A percentile compares a stretch with the other conserved stretches of the same genome.
Conservation (phyloP, 805 yeast genomes). For the Kazachstania viticola region DNA sequence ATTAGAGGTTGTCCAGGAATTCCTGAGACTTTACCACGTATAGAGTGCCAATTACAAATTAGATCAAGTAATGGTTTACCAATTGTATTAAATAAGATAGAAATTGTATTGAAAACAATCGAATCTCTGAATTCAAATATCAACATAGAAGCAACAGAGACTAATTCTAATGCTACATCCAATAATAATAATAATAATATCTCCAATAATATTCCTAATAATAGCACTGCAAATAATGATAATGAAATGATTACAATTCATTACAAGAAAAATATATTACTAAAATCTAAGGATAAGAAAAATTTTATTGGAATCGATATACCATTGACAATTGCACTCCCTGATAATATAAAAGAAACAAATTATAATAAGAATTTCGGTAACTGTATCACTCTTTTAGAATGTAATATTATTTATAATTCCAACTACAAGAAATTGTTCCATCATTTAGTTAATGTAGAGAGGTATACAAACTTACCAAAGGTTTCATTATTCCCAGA, state of each 20-base stretch:
- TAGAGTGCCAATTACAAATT: slow-evolving; percentile 45
- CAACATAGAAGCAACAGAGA: neutral
- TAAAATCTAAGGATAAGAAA: slow-evolving; percentile 9
- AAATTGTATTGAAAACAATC: slow-evolving; percentile 36
- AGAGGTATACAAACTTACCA: slow-evolving; percentile 43
- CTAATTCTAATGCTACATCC: neutral
- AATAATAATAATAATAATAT: neutral
- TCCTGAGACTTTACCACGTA: slow-evolving; percentile 46
- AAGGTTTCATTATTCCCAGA: slow-evolving; percentile 45
- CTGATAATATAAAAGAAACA: slow-evolving; percentile 42
- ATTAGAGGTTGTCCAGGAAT: slow-evolving; percentile 63
- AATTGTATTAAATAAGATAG: slow-evolving; percentile 37
- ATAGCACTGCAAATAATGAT: slow-evolving; percentile 7
- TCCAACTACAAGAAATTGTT: slow-evolving; percentile 8
- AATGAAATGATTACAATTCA: slow-evolving; percentile 20
- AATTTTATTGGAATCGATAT: slow-evolving; percentile 41
- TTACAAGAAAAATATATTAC: slow-evolving; percentile 25
- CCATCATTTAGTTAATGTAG: slow-evolving; percentile 35
- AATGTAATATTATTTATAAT: slow-evolving; percentile 20
- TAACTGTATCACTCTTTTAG: slow-evolving; percentile 35
- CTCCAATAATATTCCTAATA: neutral
- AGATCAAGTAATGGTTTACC: slow-evolving; percentile 40
- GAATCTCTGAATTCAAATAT: slow-evolving; percentile 29
- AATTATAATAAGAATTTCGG: slow-evolving; percentile 39
- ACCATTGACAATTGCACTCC: slow-evolving; percentile 47